Evolutionary conservation across 768 basidiomycete genomes (phyloP), one percentile per base, ranked within the genome.

Genomic region (Lactarius psammicola): DNA sequence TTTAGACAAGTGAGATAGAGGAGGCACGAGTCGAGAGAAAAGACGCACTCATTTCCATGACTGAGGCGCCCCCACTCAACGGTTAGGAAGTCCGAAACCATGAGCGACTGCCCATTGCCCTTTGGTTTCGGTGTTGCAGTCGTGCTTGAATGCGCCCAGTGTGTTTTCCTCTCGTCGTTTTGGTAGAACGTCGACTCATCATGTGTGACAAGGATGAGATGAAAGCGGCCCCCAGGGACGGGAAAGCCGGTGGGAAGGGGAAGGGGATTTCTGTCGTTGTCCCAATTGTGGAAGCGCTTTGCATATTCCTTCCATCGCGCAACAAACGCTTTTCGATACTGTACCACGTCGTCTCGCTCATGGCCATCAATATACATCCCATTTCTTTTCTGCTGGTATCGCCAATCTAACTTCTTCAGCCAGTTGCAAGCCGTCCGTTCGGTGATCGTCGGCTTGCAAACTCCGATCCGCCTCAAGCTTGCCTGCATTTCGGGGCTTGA

Each of bases 351-450:
- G 23, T 62, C 73, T 23, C 66, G 69, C 67, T 80, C 76, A 65
- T 80, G 31, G 76, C 0, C 79, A 69, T 67, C 0, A 73, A 31
- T 31, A 31, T 31, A 31, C 31, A 31, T 31, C 6, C 31, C 31
- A 31, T 31, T 31, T 31, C 6, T 46, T 9, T 72, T 23, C 8
- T 72, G 74, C 6, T 31, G 3, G 54, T 72, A 72, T 2, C 70
- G 38, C 74, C 76, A 80, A 0, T 72, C 75, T 5, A 81, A 63
- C 40, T 74, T 72, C 4, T 71, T 59, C 51, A 84, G 70, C 80
- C 82, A 82, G 0, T 68, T 66, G 13, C 69, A 59, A n/a, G 79
- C 81, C 0, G 78, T 82, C 0, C 71, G 44, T 56, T 79, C 76
- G 30, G 71, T 63, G 33, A 71, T 71, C 20, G 67, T 54, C 2